Evolutionary conservation across 495 filamentous ascomycete genomes (phyloP), one percentile per base, ranked within the genome.

Genomic region (Margaritispora aquatica): DNA sequence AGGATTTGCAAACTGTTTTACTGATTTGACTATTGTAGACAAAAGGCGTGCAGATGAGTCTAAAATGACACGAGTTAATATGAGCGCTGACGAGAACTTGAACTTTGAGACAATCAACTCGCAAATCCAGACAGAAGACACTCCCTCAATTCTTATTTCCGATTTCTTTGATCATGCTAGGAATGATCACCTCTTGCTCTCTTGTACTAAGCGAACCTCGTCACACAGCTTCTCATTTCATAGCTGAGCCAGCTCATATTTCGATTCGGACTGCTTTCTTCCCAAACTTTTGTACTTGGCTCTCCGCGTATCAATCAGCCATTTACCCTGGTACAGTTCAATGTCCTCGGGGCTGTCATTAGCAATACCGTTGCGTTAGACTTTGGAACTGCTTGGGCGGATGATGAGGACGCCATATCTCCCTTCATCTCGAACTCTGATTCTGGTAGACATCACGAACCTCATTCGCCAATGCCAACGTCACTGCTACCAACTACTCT

Each of bases 241-340:
- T 31, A 44, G 24, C 7, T 20, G 17, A 29, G n/a, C 26, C 21
- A 20, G 1, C 17, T 27, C 49, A 17, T 29, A 23, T 19, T 5
- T 22, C 26, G n/a, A 2, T 13, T 13, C 38, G 17, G 29, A 2
- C 8, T 15, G 2, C n/a, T 13, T 41, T 4, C 36, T 2, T 11
- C 10, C 24, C 1, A 22, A 22, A 47, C 9, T 19, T 36, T 21
- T 31, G 1, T 11, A 15, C 29, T 29, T 23, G 13, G 29, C 27
- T 21, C 50, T 50, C 41, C 55, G 23, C 20, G 50, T 7, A 51
- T 57, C 34, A 74, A 76, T 55, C 71, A 76, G 52, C 72, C 76
- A 26, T 73, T 75, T 53, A 72, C 70, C 5, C 69, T 77, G 22
- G 64, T 76, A 20, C 75, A 77, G 61, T 76, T 60, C 68, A 77